phyloP scores from a whole-genome alignment of 2,329 filamentous ascomycete species.

The Botrytis galanthina region DNA sequence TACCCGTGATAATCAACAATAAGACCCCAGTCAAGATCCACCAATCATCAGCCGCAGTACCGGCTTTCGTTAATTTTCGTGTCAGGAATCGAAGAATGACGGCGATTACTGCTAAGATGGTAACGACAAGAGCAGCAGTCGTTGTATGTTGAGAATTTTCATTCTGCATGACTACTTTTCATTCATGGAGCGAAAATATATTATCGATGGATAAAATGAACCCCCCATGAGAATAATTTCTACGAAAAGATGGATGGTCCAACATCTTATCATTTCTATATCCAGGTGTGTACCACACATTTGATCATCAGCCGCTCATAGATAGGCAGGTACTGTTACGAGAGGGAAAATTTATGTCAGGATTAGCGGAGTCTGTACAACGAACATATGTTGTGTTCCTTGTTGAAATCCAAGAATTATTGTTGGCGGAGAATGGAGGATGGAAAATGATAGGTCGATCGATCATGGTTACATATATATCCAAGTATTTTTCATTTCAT shows the following conservation, averaged over 20 bases:
- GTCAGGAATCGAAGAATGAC: conserved; percentile 23
- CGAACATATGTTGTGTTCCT: neutral
- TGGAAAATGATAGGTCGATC: neutral
- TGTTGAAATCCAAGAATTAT: neutral
- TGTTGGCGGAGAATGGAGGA: neutral
- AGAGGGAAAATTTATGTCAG: neutral
- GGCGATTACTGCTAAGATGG: conserved; percentile 12
- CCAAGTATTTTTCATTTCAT: neutral
- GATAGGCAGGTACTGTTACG: neutral
- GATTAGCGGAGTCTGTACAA: conserved; percentile 3
- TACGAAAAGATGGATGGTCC: neutral
- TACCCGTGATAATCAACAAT: neutral
- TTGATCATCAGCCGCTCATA: neutral
- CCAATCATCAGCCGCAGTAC: conserved; percentile 23
- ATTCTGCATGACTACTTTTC: conserved; percentile 10
- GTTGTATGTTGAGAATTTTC: conserved; percentile 12
- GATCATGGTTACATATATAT: neutral
- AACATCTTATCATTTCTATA: conserved; percentile 6
- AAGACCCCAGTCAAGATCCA: conserved; percentile 17
- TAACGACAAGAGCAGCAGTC: conserved; percentile 11
- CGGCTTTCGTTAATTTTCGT: conserved; percentile 13
- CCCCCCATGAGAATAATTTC: neutral
- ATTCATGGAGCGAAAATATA: neutral
- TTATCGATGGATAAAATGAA: neutral
- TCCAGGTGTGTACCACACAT: neutral